Conservation (phyloP, 805 yeast genomes). For the Starmerella sirachaensis region DNA sequence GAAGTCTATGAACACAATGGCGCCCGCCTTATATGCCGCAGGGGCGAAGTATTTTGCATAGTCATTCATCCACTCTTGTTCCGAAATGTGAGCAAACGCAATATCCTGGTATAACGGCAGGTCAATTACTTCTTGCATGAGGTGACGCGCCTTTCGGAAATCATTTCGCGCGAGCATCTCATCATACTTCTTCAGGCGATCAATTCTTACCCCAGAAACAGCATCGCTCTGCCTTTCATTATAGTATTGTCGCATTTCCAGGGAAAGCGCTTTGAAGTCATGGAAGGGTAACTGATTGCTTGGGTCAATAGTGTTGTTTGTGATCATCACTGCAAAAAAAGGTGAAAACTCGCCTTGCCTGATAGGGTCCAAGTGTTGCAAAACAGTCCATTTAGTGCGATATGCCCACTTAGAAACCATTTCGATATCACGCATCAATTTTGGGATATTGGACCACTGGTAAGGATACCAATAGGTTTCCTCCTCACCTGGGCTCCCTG, state of each 20-base stretch:
- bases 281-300: constrained; percentile 1
- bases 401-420: constrained; percentile 17
- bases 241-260: constrained; percentile 14
- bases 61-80: constrained; percentile 7
- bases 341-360: constrained; percentile 10
- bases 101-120: constrained; percentile 16
- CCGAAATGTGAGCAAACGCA: constrained; percentile 18
- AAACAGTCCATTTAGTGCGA: constrained; percentile 11
- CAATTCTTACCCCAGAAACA: constrained; percentile 16
- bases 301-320: background rate
- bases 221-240: constrained; percentile 15
- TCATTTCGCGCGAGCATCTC: constrained; percentile 12
- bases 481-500: constrained; percentile 7
- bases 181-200: constrained; percentile 16
- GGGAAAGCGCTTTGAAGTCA: background rate
- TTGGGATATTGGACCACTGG: constrained; percentile 19
- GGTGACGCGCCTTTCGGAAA: constrained; percentile 13
- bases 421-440: constrained; percentile 16
- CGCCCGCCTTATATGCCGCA: constrained; percentile 12
- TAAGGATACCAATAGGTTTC: constrained; percentile 12
- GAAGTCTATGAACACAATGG: constrained; percentile 18
- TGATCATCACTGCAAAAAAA: constrained; percentile 12
- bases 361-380: constrained; percentile 13
- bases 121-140: constrained; percentile 15
- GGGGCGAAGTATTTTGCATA: constrained; percentile 13